These are phyloP conservation scores for Paramyrothecium roridum DNA, from an alignment of 2,329 filamentous ascomycete genomes.

Conservation along the genomic window DNA sequence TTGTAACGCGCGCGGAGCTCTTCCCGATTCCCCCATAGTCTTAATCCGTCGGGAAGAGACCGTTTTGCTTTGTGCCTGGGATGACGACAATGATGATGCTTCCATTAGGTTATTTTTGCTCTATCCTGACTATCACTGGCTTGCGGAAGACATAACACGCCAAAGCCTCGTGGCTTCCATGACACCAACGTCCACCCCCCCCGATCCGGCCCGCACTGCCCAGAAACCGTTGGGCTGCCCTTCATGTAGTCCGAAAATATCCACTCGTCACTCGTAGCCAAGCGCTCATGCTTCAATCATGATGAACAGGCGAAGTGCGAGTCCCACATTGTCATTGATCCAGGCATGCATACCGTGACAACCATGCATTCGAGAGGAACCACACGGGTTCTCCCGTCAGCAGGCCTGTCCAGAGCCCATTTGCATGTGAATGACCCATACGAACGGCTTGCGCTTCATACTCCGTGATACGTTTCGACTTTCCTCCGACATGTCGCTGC, in stretches of 20 bases:
- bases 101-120: background rate
- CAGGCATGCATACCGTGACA: background rate
- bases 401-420: background rate
- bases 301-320: background rate
- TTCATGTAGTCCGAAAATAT: too few species aligned
- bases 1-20: background rate
- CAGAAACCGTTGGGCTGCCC: background rate
- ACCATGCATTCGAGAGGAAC: too few species aligned
- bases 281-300: too few species aligned
- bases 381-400: too few species aligned
- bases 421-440: background rate
- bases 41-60: background rate
- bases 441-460: too few species aligned
- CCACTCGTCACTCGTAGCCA: too few species aligned
- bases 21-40: background rate
- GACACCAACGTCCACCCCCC: background rate
- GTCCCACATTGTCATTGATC: background rate
- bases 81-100: background rate
- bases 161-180: background rate
- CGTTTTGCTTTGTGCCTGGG: background rate
- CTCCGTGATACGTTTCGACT: too few species aligned
- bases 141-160: background rate
- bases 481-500: too few species aligned
- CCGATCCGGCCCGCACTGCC: background rate
- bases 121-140: background rate